Evolutionary conservation across 1,284 basidiomycete genomes (phyloP).

Genomic region (Phellinidium pouzarii): DNA sequence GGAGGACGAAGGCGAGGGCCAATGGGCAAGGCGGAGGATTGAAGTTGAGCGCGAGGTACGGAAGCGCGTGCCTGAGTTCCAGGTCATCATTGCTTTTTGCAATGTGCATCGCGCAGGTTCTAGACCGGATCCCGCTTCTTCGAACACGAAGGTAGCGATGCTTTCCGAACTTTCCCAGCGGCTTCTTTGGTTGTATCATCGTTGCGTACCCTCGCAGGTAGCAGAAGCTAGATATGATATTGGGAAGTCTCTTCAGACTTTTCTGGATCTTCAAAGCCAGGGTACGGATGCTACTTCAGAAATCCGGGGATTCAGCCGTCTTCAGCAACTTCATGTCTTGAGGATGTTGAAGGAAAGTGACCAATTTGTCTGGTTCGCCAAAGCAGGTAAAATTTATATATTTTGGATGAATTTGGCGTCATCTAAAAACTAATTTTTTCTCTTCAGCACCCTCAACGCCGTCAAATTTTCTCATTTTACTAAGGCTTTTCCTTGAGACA

Average conservation of each 20-base stretch:
- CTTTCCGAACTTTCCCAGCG: conserved; percentile 75
- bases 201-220: conserved; percentile 64
- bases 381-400: conserved; percentile 45
- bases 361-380: conserved; percentile 73
- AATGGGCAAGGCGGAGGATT: conserved; percentile 55
- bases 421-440: background rate
- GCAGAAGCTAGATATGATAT: conserved; percentile 81
- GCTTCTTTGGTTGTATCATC: conserved; percentile 80
- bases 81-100: conserved; percentile 75
- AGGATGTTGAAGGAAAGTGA: conserved; percentile 65
- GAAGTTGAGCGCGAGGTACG: conserved; percentile 76
- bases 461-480: conserved; percentile 55
- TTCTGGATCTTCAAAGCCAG: conserved; percentile 28
- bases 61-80: conserved; percentile 74
- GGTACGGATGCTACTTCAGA: conserved; percentile 20
- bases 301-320: conserved; percentile 43
- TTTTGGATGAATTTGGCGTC: background rate
- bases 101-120: conserved; percentile 36
- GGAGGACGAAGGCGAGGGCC: conserved; percentile 57
- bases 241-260: conserved; percentile 66
- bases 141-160: conserved; percentile 44
- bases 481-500: conserved; percentile 54
- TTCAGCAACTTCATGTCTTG: conserved; percentile 76
- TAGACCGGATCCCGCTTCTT: conserved; percentile 25
- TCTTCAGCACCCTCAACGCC: conserved; percentile 38